Evolutionary conservation across 257 asterid genomes (phyloP).

Genomic region (Solanum piurae): DNA sequence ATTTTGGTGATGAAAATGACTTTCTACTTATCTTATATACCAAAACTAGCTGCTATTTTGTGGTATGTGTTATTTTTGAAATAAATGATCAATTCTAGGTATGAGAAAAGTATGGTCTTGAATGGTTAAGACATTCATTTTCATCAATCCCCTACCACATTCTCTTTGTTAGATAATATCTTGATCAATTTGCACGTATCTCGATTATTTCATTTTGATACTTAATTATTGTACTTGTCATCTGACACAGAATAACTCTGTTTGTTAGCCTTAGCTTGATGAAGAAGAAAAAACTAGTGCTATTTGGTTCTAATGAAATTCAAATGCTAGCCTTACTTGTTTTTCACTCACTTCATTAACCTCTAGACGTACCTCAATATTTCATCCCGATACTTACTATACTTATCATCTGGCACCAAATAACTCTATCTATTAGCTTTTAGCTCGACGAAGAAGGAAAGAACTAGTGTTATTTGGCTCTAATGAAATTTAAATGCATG

Average conservation of each 20-base stretch:
- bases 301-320: not conserved
- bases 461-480: not conserved
- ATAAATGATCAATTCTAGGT: not conserved
- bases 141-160: not conserved
- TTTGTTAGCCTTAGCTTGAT: not conserved
- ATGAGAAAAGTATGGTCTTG: not conserved
- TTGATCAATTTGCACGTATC: accelerated
- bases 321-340: too few relatives aligned
- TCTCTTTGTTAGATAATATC: not conserved
- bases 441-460: not conserved
- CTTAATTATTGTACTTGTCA: not conserved
- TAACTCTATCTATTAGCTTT: not conserved
- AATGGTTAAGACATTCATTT: not conserved
- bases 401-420: not conserved
- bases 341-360: not conserved
- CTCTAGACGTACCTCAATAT: not conserved
- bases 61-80: not conserved
- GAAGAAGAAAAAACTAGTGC: not conserved
- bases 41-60: not conserved
- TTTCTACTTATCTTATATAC: not conserved
- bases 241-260: not conserved
- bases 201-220: not conserved
- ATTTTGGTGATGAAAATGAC: not conserved
- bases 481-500: not conserved
- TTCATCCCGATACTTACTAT: not conserved